Base-by-base conservation (phyloP, 2,329 filamentous ascomycete genomes). In the Colletotrichum cordylinicola region DNA sequence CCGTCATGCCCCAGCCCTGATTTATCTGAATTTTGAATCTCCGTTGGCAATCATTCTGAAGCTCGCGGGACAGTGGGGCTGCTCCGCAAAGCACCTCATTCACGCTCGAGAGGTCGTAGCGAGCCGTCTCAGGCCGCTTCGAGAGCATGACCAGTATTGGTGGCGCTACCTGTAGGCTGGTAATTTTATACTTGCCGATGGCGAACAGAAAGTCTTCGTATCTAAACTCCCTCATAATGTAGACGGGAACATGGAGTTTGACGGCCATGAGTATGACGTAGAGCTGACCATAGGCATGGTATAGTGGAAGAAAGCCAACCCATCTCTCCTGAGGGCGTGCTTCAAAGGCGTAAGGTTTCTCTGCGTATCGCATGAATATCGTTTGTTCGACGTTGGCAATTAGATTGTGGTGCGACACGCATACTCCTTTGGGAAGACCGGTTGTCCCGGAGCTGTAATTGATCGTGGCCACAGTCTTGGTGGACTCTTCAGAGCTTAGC, bases 241-340 rank as follows among this genome's bases (percentile, higher is more conserved):
- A 92, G 13, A 91, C 85, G 1, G 88, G 87, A 1, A 88, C 82
- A 3, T 83, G 80, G 33, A 86, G 82, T 77, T 84, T 86, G 15
- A 85, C 81, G 0, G 86, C 86, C 78, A 87, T 85, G 33, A 91
- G 82, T 74, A 88, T 88, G 72, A 89, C 88, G 71, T 87, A 86
- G 4, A 90, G 84, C 80, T 92, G 90, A 4, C 89, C 89, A 77
- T 90, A 91, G 8, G 90, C 90, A 79, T 93, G 91, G 79, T 92
- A 94, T 80, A 94, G 90, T 1, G 93, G 94, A 15, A 95, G 84
- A 81, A 94, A 93, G 64, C 91, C 88, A 33, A 90, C 79, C 87
- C 88, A 90, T 52, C 88, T 83, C 78, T 90, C 89, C 10, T 82
- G 80, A 27, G 86, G 86, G 43, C 84, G 82, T 5, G 84, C 81